These are phyloP conservation scores for Irpex sp. DNA, from an alignment of 1,284 basidiomycete genomes.

Conservation along the genomic window DNA sequence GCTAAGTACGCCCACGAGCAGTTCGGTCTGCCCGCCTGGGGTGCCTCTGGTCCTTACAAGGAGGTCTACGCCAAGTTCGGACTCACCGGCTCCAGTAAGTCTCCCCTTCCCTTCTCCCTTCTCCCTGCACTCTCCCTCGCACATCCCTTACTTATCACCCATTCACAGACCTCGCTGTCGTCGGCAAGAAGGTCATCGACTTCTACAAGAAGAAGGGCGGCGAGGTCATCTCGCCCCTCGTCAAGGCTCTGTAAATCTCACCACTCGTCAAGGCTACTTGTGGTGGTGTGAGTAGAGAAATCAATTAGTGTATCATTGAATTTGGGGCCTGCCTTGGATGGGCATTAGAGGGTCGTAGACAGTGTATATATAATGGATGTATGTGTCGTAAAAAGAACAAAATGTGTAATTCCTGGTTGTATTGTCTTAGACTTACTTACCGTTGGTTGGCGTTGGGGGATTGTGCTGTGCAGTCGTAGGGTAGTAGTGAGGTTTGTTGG, in stretches of 20 bases:
- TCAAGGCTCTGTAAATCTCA: constrained; percentile 52
- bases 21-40: constrained; percentile 79
- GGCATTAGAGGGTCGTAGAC: neutral
- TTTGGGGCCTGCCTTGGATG: neutral
- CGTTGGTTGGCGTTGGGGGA: too few relatives aligned
- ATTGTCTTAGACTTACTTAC: neutral
- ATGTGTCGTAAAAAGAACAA: neutral
- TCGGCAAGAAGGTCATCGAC: constrained; percentile 82
- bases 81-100: constrained; percentile 74
- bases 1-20: constrained; percentile 87
- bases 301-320: neutral
- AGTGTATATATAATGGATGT: neutral
- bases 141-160: constrained; percentile 6
- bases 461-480: too few relatives aligned
- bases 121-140: constrained; percentile 1
- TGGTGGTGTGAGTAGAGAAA: neutral
- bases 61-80: constrained; percentile 90
- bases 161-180: constrained; percentile 64
- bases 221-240: constrained; percentile 75
- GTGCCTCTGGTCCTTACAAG: constrained; percentile 87
- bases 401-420: neutral
- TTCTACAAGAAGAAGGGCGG: constrained; percentile 85
- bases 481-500: too few relatives aligned
- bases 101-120: neutral
- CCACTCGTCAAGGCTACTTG: too few relatives aligned